Evolutionary conservation across 192 early-diverging fungal genomes (phyloP).

Genomic region (Linnemannia exigua): DNA sequence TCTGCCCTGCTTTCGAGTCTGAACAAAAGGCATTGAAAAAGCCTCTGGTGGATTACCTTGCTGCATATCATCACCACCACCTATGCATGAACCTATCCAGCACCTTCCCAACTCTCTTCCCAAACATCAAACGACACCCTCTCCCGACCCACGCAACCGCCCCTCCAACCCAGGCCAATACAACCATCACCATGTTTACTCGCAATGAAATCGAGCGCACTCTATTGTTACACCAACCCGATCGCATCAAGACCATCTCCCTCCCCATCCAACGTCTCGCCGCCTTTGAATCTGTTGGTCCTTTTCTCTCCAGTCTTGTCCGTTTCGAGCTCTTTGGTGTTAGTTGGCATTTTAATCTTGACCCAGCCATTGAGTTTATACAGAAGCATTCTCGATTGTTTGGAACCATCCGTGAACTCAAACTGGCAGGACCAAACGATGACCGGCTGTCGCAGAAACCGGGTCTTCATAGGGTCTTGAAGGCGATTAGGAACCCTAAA

Average conservation of each 20-base stretch:
- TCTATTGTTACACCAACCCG: constrained; percentile 32
- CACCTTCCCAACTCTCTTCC: constrained; percentile 44
- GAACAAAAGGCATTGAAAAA: constrained; percentile 3
- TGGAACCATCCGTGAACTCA: constrained; percentile 42
- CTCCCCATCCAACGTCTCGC: constrained; percentile 32
- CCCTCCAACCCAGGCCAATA: not conserved
- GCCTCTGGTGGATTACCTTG: constrained; percentile 44
- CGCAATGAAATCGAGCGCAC: constrained; percentile 41
- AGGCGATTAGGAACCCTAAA: constrained; percentile 22
- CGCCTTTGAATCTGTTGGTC: constrained; percentile 13
- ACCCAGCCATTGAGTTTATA: constrained; percentile 25
- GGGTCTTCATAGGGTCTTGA: constrained; percentile 12
- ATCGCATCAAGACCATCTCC: constrained; percentile 18
- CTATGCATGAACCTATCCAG: constrained; percentile 45
- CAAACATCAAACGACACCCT: constrained; percentile 41
- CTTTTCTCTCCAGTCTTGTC: constrained; percentile 16
- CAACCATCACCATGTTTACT: constrained; percentile 45
- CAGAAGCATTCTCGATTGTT: constrained; percentile 16
- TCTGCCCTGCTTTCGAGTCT: constrained; percentile 19
- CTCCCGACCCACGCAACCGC: not conserved
- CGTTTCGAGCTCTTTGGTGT: constrained; percentile 44
- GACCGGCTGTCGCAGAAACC: constrained; percentile 33
- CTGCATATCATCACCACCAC: constrained; percentile 31
- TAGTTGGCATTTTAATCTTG: constrained; percentile 39
- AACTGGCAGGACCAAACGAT: constrained; percentile 43